Evolutionary conservation across 2,329 filamentous ascomycete genomes (phyloP).

Genomic region (Xylaria sp.): DNA sequence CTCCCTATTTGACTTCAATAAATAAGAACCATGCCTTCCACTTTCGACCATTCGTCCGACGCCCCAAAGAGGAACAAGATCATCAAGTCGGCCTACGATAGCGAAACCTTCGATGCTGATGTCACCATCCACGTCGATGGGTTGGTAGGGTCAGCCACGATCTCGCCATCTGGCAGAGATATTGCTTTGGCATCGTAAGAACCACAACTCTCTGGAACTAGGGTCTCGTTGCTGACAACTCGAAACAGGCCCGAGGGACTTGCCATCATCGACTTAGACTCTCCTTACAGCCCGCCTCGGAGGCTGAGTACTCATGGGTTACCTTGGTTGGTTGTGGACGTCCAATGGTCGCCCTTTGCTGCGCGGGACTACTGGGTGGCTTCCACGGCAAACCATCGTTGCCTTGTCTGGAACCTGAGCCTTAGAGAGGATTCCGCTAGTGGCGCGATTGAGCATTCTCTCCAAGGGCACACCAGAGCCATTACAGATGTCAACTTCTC

Average conservation of each 20-base stretch:
- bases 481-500: conserved; percentile 98
- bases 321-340: conserved; percentile 94
- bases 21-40: conserved; percentile 57
- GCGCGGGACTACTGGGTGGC: conserved; percentile 91
- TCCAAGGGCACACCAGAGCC: conserved; percentile 85
- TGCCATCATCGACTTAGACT: conserved; percentile 91
- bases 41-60: conserved; percentile 57
- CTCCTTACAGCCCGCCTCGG: conserved; percentile 85
- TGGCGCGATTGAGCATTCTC: conserved; percentile 82
- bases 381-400: conserved; percentile 93
- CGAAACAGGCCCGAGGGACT: conserved; percentile 76
- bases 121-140: conserved; percentile 84
- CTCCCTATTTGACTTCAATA: neutral
- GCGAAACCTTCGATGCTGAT: conserved; percentile 86
- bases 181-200: conserved; percentile 83
- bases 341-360: conserved; percentile 96
- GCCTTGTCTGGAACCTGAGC: conserved; percentile 91
- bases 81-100: conserved; percentile 79
- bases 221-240: conserved; percentile 34
- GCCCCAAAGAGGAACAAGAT: conserved; percentile 65
- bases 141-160: conserved; percentile 88
- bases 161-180: conserved; percentile 90
- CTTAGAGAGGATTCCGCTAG: conserved; percentile 76
- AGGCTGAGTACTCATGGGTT: conserved; percentile 83
- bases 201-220: neutral